phyloP scores from a whole-genome alignment of 2,329 filamentous ascomycete species.

The Trichoderma arundinaceum region DNA sequence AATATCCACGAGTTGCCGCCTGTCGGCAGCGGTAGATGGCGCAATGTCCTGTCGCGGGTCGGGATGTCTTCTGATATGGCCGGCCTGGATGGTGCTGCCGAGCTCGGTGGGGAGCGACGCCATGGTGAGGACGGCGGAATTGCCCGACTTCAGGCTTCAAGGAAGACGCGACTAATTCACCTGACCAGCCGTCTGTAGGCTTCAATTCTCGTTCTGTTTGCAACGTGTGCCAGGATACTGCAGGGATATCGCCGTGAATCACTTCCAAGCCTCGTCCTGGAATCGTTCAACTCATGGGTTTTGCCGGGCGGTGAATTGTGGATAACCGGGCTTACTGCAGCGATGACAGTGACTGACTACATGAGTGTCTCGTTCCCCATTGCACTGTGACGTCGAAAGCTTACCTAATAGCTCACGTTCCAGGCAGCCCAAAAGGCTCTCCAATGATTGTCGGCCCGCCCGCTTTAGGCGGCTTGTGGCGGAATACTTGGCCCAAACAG shows the following conservation, averaged over 20 bases:
- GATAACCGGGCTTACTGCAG: background rate
- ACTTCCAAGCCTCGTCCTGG: conserved; percentile 7
- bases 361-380: too few species aligned
- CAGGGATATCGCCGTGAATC: background rate
- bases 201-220: background rate
- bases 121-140: conserved; percentile 47
- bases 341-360: too few species aligned
- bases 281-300: conserved; percentile 30
- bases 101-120: conserved; percentile 67
- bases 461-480: conserved; percentile 22
- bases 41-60: conserved; percentile 78
- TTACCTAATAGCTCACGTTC: conserved; percentile 21
- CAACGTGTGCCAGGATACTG: background rate
- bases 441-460: conserved; percentile 10
- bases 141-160: conserved; percentile 5
- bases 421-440: background rate
- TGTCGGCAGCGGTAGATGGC: conserved; percentile 33
- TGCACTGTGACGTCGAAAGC: conserved; percentile 15
- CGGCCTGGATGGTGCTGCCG: conserved; percentile 80
- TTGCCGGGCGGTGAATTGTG: conserved; percentile 42
- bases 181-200: background rate
- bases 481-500: conserved; percentile 11
- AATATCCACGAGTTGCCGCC: conserved; percentile 20
- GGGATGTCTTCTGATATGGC: conserved; percentile 74
- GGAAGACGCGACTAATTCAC: background rate